Evolutionary conservation across 2,329 filamentous ascomycete genomes (phyloP).

Genomic region (Xylariaceae sp.): DNA sequence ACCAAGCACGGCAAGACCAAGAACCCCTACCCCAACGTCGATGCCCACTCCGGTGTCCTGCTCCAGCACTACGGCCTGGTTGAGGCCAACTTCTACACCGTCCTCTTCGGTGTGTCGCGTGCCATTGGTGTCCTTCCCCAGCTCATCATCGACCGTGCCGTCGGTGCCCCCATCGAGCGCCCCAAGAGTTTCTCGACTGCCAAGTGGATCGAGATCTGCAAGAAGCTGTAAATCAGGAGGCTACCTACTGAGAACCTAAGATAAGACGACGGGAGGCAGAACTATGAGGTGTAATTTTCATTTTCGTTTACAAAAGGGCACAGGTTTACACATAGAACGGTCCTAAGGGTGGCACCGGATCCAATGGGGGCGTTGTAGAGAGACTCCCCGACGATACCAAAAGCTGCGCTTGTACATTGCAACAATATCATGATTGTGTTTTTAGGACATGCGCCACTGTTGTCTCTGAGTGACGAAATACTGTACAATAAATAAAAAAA

Average conservation of each 20-base stretch:
- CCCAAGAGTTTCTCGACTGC: conserved; percentile 99
- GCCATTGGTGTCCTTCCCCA: conserved; percentile 98
- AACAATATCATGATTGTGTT: conserved; percentile 27
- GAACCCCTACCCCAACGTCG: conserved; percentile 99
- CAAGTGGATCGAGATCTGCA: conserved; percentile 89
- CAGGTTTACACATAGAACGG: conserved; percentile 30
- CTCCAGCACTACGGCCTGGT: conserved; percentile 99
- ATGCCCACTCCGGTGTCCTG: conserved; percentile 97
- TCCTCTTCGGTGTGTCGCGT: conserved; percentile 97
- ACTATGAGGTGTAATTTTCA: conserved; percentile 19
- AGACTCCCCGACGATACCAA: conserved; percentile 33
- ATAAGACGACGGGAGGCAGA: conserved; percentile 32
- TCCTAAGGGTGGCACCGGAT: conserved; percentile 29
- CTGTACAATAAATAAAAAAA: conserved; percentile 1
- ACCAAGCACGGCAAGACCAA: conserved; percentile 99
- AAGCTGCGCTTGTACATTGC: conserved; percentile 33
- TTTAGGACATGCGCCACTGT: conserved; percentile 15
- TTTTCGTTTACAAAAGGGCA: conserved; percentile 19
- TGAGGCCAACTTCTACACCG: conserved; percentile 99
- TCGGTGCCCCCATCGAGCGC: conserved; percentile 94
- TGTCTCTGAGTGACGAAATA: conserved; percentile 1
- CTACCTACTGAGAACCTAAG: too few relatives aligned
- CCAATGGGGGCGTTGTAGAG: conserved; percentile 27
- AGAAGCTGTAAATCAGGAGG: conserved; percentile 66
- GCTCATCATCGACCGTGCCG: conserved; percentile 98